Conservation (phyloP, 1,284 basidiomycete genomes). For the Rhodofomes roseus region DNA sequence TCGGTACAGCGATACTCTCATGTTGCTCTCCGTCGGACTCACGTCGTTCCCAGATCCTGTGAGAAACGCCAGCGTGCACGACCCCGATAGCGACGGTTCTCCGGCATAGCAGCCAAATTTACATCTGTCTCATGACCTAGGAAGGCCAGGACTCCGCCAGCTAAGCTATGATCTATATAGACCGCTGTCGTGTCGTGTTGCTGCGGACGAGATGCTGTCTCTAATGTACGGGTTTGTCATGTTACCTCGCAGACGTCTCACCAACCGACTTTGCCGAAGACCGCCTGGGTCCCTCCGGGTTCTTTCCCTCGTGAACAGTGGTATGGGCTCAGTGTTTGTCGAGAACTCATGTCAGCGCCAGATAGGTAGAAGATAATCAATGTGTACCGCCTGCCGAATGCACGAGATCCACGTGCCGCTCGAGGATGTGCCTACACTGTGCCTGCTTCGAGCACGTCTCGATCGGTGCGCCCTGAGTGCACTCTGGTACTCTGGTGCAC, state of each 20-base stretch:
- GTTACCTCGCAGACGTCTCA: not conserved
- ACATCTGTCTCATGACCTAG: not conserved
- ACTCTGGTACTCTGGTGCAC: too few species aligned
- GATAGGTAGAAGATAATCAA: slow-evolving; percentile 4
- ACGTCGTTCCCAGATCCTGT: slow-evolving; percentile 49
- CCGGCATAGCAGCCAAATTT: slow-evolving; percentile 40
- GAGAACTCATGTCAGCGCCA: not conserved
- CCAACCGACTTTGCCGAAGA: not conserved
- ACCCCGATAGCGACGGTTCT: slow-evolving; percentile 76
- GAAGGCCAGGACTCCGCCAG: not conserved
- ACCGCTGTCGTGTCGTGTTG: slow-evolving; percentile 8
- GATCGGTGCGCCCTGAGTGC: too few species aligned
- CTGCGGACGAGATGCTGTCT: slow-evolving; percentile 8
- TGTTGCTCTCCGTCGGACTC: slow-evolving; percentile 19
- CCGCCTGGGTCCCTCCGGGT: not conserved
- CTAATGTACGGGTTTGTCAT: slow-evolving; percentile 7
- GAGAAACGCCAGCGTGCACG: slow-evolving; percentile 44
- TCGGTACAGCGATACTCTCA: slow-evolving; percentile 49
- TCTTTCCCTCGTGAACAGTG: not conserved
- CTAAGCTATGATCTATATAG: slow-evolving; percentile 5
- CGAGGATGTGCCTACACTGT: not conserved
- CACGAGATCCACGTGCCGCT: slow-evolving; percentile 2
- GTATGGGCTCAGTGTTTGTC: not conserved
- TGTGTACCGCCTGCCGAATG: not conserved
- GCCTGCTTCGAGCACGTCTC: too few species aligned